Conservation (phyloP, 768 basidiomycete genomes). For the Wakefieldia striispora region DNA sequence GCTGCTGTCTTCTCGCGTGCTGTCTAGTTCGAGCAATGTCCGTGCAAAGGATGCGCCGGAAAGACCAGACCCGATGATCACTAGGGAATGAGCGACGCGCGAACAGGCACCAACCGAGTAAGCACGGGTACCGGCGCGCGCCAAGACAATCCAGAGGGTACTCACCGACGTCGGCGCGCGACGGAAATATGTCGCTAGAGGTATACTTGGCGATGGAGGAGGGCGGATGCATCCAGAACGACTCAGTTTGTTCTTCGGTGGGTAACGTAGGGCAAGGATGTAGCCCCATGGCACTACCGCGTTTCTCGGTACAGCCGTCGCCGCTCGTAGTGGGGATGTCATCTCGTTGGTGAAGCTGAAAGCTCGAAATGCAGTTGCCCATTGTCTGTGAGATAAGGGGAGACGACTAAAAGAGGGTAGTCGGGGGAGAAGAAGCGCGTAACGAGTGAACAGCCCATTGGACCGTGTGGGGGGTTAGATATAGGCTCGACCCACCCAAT, state of each 20-base stretch:
- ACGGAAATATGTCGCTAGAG: constrained; percentile 34
- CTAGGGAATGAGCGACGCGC: constrained; percentile 11
- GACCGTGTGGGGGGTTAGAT: constrained; percentile 10
- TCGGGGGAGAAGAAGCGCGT: not conserved
- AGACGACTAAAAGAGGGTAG: not conserved
- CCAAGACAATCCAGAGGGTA: not conserved
- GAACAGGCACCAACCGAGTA: not conserved
- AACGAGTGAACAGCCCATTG: constrained; percentile 8
- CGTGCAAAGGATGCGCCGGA: constrained; percentile 44
- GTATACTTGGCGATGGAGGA: constrained; percentile 40
- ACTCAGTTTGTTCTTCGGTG: constrained; percentile 46
- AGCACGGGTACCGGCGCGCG: not conserved
- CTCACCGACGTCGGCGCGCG: constrained; percentile 55
- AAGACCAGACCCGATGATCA: constrained; percentile 57
- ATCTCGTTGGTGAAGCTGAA: not conserved
- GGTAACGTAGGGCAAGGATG: constrained; percentile 44
- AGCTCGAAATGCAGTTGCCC: constrained; percentile 26
- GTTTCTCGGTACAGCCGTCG: constrained; percentile 3
- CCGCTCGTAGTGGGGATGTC: not conserved
- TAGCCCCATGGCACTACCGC: not conserved
- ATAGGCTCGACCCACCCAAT: constrained; percentile 13
- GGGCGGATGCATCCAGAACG: constrained; percentile 65
- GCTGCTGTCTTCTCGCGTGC: constrained; percentile 16
- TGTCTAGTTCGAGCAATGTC: constrained; percentile 34
- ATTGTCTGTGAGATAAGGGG: constrained; percentile 14